phyloP scores from a whole-genome alignment of 2,329 filamentous ascomycete genomes.

The Aureobasidium sp. region DNA sequence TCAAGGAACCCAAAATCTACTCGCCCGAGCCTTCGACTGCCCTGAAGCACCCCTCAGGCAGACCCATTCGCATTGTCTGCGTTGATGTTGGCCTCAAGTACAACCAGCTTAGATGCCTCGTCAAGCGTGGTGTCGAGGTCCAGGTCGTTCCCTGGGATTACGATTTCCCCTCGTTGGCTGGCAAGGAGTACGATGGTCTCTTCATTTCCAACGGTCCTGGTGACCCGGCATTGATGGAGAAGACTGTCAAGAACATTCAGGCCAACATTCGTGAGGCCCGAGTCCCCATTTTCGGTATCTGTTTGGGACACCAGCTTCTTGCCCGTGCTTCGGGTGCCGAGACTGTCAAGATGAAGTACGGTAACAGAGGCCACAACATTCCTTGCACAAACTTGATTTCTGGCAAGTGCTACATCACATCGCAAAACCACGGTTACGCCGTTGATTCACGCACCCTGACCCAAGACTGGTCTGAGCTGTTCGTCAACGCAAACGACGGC shows the following conservation, averaged over 20 bases:
- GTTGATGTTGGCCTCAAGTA: conserved; percentile 97
- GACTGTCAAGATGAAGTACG: conserved; percentile 97
- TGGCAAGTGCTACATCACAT: conserved; percentile 96
- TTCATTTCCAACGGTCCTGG: conserved; percentile 98
- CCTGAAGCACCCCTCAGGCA: conserved; percentile 81
- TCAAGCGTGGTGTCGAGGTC: conserved; percentile 87
- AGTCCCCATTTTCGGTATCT: conserved; percentile 92
- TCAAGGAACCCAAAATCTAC: conserved; percentile 79
- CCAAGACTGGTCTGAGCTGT: conserved; percentile 82
- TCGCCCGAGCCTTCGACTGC: conserved; percentile 63
- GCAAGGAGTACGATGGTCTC: conserved; percentile 85
- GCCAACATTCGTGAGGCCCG: conserved; percentile 69
- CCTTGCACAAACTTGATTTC: conserved; percentile 94
- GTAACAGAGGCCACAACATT: conserved; percentile 97
- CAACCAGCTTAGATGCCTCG: conserved; percentile 91
- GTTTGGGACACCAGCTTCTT: conserved; percentile 87
- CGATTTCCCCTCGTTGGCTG: conserved; percentile 69
- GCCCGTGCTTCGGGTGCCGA: conserved; percentile 78
- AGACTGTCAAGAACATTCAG: conserved; percentile 72
- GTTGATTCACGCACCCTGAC: conserved; percentile 75
- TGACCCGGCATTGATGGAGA: conserved; percentile 78
- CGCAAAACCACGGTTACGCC: conserved; percentile 95
- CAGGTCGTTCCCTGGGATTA: conserved; percentile 95
- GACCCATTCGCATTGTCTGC: conserved; percentile 78
- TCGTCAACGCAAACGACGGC: conserved; percentile 95